A percentile compares a stretch with the other conserved stretches of the same genome.
Evolutionary conservation across 495 filamentous ascomycete species (phyloP).

Genomic region (Penicillium canariense): DNA sequence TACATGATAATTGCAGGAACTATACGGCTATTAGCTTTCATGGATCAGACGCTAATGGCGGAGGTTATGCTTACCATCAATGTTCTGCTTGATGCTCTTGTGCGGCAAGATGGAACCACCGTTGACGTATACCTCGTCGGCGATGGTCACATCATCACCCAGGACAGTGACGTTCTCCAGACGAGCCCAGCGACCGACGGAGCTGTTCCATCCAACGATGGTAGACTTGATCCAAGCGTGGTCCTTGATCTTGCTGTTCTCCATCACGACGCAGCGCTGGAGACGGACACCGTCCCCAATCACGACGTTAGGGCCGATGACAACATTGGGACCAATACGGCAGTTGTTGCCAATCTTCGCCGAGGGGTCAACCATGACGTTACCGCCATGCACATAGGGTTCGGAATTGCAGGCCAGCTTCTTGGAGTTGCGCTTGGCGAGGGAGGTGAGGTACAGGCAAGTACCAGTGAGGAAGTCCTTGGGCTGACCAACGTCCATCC

Average conservation of each 20-base stretch:
- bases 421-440: slow-evolving; percentile 90
- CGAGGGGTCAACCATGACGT: slow-evolving; percentile 92
- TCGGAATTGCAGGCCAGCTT: slow-evolving; percentile 71
- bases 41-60: neutral
- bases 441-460: slow-evolving; percentile 91
- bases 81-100: slow-evolving; percentile 98
- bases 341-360: slow-evolving; percentile 99
- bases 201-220: slow-evolving; percentile 99
- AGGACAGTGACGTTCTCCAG: slow-evolving; percentile 97
- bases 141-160: slow-evolving; percentile 98
- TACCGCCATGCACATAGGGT: slow-evolving; percentile 88
- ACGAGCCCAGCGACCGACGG: slow-evolving; percentile 91
- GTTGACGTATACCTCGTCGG: slow-evolving; percentile 98
- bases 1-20: slow-evolving; percentile 88
- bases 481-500: slow-evolving; percentile 99
- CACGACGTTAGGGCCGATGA: slow-evolving; percentile 91
- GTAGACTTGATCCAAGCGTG: slow-evolving; percentile 99
- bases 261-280: slow-evolving; percentile 88
- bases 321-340: slow-evolving; percentile 96
- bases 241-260: slow-evolving; percentile 92
- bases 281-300: slow-evolving; percentile 93
- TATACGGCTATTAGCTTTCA: slow-evolving; percentile 25
- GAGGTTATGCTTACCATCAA: slow-evolving; percentile 65
- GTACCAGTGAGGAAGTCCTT: slow-evolving; percentile 98
- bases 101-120: slow-evolving; percentile 94